Base-by-base conservation (phyloP, 140 eudicot genomes). In the Anethum foeniculum region DNA sequence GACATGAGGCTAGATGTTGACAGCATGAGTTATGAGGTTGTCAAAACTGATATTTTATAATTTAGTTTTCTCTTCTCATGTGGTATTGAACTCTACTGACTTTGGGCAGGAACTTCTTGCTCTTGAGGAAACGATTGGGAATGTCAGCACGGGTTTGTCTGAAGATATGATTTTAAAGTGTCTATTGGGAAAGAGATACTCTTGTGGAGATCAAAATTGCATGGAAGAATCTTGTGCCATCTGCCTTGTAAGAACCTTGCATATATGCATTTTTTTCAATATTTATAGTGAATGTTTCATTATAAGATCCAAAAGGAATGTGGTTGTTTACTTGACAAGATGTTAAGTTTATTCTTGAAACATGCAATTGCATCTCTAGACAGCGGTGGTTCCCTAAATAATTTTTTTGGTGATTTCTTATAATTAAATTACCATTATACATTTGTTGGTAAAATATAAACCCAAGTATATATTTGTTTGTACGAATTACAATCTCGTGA, bases 1-100 rank as follows among this genome's bases (percentile, higher is more conserved):
- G 91, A 89, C 85, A 77, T 89, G 86, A 87, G 91, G 79, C 91
- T 89, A 21, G 93, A 89, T 65, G 76, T 89, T 18, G 93, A 89
- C 86, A 81, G 67, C 86, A 89, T 89, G 93, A 85, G 86, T 21
- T 89, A 89, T 73, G 93, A 89, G 91, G 93, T 67, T 60, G 27
- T 78, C 72, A 36, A 58, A 81, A 5, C 44, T 75, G 36, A 76
- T 39, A 3, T 39, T 19, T 43, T 77, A 16, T 21, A 72, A 15
- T 23, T 52, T 49, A 75, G 32, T 21, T 27, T 11, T 11, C 12
- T 67, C 41, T 13, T 49, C 47, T 65, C 10, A 47, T 81, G 62
- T 72, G 36, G 64, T 52, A 64, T 10, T 60, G 32, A 19, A 28
- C 8, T 28, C 12, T 77, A 43, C 67, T 71, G 49, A 71, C 11